Evolutionary conservation across 192 early-diverging fungal species (phyloP).

Genomic region (Coemansia biformis): DNA sequence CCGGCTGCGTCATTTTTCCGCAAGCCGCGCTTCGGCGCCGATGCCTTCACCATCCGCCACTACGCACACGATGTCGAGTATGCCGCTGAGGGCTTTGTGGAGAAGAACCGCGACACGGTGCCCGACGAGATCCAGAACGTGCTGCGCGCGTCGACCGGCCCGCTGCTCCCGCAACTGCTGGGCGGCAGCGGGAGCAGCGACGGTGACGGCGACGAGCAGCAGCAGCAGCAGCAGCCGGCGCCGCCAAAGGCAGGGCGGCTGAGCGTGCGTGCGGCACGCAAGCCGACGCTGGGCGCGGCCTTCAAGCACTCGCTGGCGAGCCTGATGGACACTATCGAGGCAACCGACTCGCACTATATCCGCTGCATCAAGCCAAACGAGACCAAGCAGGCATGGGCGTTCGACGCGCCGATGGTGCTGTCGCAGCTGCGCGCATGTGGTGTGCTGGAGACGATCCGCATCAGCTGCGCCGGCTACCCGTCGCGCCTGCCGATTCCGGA

Average conservation of each 20-base stretch:
- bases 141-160: conserved; percentile 70
- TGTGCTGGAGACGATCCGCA: conserved; percentile 98
- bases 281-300: conserved; percentile 92
- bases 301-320: conserved; percentile 91
- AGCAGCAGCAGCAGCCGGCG: neutral
- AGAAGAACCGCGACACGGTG: conserved; percentile 99
- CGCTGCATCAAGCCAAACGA: conserved; percentile 99
- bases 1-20: conserved; percentile 58
- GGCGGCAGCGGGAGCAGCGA: neutral
- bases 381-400: conserved; percentile 83
- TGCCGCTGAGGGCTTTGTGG: conserved; percentile 90
- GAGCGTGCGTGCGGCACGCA: conserved; percentile 53
- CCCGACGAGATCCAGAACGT: conserved; percentile 82
- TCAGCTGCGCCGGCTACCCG: conserved; percentile 97
- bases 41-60: conserved; percentile 87
- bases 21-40: conserved; percentile 85
- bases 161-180: conserved; percentile 78
- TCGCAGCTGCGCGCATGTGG: conserved; percentile 95
- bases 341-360: conserved; percentile 93
- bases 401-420: conserved; percentile 92
- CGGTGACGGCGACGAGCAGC: neutral
- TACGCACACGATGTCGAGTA: conserved; percentile 94
- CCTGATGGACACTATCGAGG: conserved; percentile 92
- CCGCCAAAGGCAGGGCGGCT: neutral
- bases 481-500: conserved; percentile 81